A percentile compares a stretch with the other conserved stretches of the same genome.
Evolutionary conservation across 768 basidiomycete species (phyloP).

Genomic region (Lactifluus pinguis): DNA sequence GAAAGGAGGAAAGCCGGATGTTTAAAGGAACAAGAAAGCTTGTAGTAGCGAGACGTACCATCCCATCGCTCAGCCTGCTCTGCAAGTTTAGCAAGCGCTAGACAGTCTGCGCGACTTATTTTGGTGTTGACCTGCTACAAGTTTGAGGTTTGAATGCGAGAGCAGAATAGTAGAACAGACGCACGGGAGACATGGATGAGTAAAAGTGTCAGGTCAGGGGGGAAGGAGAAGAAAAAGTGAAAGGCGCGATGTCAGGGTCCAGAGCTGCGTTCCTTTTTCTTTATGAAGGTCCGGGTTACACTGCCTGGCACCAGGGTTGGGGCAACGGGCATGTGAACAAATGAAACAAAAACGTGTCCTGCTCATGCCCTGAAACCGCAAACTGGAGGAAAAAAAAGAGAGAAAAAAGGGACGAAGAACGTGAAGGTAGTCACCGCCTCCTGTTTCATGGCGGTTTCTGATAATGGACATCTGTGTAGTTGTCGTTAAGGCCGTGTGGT

Average conservation of each 20-base stretch:
- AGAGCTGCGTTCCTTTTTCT: background rate
- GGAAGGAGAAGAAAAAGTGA: background rate
- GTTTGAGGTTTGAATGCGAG: background rate
- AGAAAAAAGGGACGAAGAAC: background rate
- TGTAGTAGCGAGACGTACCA: slow-evolving; percentile 37
- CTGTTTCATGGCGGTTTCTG: background rate
- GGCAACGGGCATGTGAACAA: slow-evolving; percentile 15
- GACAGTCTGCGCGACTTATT: slow-evolving; percentile 27
- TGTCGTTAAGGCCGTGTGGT: background rate
- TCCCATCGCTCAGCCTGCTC: slow-evolving; percentile 86
- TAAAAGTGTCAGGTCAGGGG: background rate
- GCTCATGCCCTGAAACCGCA: slow-evolving; percentile 1
- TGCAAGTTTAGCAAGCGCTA: slow-evolving; percentile 70
- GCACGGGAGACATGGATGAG: slow-evolving; percentile 15
- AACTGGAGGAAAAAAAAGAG: background rate
- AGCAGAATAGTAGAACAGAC: background rate
- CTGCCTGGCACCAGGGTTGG: slow-evolving; percentile 15
- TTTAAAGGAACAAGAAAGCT: background rate
- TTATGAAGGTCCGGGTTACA: slow-evolving; percentile 4
- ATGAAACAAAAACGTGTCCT: slow-evolving; percentile 3
- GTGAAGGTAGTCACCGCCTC: background rate
- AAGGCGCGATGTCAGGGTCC: background rate
- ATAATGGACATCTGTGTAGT: background rate
- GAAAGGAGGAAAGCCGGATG: too few relatives aligned
- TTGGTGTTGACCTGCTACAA: slow-evolving; percentile 17